These are phyloP conservation scores for Cytospora piceicola DNA, from an alignment of 2,329 filamentous ascomycete species.

Conservation along the genomic window DNA sequence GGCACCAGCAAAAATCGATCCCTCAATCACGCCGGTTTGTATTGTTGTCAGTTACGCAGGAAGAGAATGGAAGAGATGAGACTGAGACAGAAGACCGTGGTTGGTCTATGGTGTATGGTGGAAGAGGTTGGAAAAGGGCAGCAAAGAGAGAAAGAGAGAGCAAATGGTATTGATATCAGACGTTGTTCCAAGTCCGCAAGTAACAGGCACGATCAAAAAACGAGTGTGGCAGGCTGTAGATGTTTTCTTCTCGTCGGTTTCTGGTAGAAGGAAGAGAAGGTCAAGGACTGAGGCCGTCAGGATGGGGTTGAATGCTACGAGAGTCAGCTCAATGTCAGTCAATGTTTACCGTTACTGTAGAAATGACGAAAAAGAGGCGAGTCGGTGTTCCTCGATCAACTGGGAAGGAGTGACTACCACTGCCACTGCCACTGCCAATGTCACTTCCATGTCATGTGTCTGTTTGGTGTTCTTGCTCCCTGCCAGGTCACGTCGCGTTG, in stretches of 20 bases:
- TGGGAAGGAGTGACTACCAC: background rate
- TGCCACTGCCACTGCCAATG: background rate
- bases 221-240: constrained; percentile 27
- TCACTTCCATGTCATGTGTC: background rate
- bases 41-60: background rate
- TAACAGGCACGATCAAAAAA: constrained; percentile 30
- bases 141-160: constrained; percentile 21
- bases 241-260: constrained; percentile 19
- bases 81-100: background rate
- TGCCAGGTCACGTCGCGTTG: background rate
- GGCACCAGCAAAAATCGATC: background rate
- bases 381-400: no score
- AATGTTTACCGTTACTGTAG: background rate
- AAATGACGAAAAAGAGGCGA: background rate
- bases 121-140: background rate
- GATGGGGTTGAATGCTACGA: background rate
- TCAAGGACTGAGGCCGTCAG: constrained; percentile 7
- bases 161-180: constrained; percentile 28
- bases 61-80: background rate
- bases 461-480: background rate
- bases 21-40: background rate
- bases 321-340: background rate
- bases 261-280: background rate
- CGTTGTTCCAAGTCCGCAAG: constrained; percentile 13
- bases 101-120: background rate